Conservation (phyloP, 768 basidiomycete genomes). For the Trametes sanguinea region DNA sequence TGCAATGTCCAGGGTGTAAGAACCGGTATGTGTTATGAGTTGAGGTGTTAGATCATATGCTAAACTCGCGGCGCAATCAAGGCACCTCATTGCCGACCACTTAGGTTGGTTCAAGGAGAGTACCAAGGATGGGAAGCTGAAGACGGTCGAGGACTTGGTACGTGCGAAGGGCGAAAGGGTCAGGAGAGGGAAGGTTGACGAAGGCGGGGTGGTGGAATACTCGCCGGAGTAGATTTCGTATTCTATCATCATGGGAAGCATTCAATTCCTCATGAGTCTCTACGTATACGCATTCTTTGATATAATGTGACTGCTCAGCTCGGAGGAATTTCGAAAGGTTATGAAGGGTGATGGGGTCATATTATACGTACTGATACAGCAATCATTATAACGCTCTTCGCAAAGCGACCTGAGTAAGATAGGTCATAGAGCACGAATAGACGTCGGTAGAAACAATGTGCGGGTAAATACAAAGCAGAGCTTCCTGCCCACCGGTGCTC, state of each 20-base stretch:
- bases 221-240: slow-evolving; percentile 23
- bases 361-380: slow-evolving; percentile 18
- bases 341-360: neutral
- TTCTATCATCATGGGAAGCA: neutral
- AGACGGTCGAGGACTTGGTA: slow-evolving; percentile 83
- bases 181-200: slow-evolving; percentile 41
- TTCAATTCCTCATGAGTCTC: too few relatives aligned
- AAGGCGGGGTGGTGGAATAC: slow-evolving; percentile 59
- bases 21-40: slow-evolving; percentile 59
- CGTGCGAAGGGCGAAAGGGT: slow-evolving; percentile 79
- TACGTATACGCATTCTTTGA: too few relatives aligned
- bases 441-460: neutral
- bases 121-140: slow-evolving; percentile 69
- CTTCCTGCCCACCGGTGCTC: neutral
- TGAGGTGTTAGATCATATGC: neutral
- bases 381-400: neutral
- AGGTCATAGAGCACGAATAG: neutral
- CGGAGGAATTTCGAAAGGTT: neutral
- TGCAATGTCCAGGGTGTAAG: slow-evolving; percentile 89
- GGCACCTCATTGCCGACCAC: slow-evolving; percentile 88
- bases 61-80: slow-evolving; percentile 40
- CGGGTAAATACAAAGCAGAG: neutral
- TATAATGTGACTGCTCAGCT: too few relatives aligned
- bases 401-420: neutral
- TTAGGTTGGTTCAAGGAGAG: slow-evolving; percentile 90